A percentile compares a stretch with the other conserved stretches of the same genome.
Conservation (phyloP, 805 yeast species). For the Candida khao-thaluensis region DNA sequence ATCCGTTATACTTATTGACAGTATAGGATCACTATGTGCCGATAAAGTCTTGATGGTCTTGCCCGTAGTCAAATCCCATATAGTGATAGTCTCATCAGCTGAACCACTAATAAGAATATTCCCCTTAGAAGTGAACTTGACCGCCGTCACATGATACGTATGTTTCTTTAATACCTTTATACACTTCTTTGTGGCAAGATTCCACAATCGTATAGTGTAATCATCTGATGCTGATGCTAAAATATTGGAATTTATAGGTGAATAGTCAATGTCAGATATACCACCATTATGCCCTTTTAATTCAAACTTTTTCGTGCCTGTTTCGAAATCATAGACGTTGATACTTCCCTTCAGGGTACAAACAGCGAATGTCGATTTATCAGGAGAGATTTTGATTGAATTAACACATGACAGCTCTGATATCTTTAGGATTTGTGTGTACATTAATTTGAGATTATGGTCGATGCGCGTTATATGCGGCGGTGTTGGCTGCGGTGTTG, state of each 20-base stretch:
- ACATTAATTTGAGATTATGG: no score
- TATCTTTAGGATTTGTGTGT: constrained; percentile 1
- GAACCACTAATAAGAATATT: constrained; percentile 78
- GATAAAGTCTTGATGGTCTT: constrained; percentile 73
- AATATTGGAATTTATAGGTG: constrained; percentile 64
- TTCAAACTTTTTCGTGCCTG: constrained; percentile 31
- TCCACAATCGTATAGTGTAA: constrained; percentile 73
- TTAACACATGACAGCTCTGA: constrained; percentile 7
- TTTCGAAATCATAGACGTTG: constrained; percentile 22
- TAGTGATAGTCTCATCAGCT: constrained; percentile 84
- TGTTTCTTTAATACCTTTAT: constrained; percentile 65
- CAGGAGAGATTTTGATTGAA: constrained; percentile 54
- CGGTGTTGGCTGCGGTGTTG: no score
- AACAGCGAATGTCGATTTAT: constrained; percentile 57
- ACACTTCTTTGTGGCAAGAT: constrained; percentile 49
- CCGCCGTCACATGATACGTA: constrained; percentile 77
- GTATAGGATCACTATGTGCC: constrained; percentile 91
- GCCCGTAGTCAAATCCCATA: constrained; percentile 83
- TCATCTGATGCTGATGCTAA: constrained; percentile 89
- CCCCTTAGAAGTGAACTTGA: constrained; percentile 71
- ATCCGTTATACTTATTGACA: constrained; percentile 67
- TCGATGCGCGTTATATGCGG: background rate
- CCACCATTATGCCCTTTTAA: constrained; percentile 65
- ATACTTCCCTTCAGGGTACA: constrained; percentile 34
- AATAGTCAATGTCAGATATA: constrained; percentile 73